These are phyloP conservation scores for Ophiostoma populinum DNA, from an alignment of 2,329 filamentous ascomycete species.

Conservation along the genomic window DNA sequence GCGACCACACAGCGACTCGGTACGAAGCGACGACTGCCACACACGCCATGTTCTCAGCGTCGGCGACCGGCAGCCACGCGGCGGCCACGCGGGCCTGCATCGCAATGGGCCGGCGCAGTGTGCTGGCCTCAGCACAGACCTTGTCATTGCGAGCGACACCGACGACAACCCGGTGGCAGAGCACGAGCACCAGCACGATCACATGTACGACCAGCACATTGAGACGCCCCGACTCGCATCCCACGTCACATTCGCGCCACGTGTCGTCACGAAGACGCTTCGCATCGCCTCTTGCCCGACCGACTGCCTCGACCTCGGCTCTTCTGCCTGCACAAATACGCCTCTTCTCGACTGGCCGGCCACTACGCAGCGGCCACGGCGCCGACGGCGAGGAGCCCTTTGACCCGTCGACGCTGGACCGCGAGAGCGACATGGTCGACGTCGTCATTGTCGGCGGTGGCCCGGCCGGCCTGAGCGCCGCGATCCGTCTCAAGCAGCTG, in stretches of 20 bases:
- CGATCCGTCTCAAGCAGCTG: constrained; percentile 87
- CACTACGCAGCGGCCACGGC: constrained; percentile 11
- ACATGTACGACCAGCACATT: not conserved
- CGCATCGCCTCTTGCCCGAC: too few species aligned
- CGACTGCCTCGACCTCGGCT: not conserved
- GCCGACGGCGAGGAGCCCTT: constrained; percentile 35
- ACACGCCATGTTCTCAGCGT: constrained; percentile 5
- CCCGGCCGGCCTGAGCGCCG: constrained; percentile 82
- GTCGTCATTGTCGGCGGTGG: constrained; percentile 94
- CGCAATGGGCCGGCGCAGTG: constrained; percentile 2
- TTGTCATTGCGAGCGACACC: not conserved
- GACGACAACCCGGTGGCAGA: constrained; percentile 5
- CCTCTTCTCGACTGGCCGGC: constrained; percentile 14
- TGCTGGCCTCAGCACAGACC: constrained; percentile 1
- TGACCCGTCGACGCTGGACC: constrained; percentile 53
- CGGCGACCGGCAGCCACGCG: constrained; percentile 6
- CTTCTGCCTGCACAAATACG: constrained; percentile 5
- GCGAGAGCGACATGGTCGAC: constrained; percentile 86
- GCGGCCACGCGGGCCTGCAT: constrained; percentile 5
- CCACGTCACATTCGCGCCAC: too few species aligned
- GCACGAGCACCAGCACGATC: not conserved
- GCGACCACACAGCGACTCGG: too few species aligned
- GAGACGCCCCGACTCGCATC: too few species aligned
- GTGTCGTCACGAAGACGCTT: too few species aligned
- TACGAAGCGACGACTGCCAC: not conserved